Evolutionary conservation across 345 rosid species (phyloP).

Genomic region (Triadica sebifera): DNA sequence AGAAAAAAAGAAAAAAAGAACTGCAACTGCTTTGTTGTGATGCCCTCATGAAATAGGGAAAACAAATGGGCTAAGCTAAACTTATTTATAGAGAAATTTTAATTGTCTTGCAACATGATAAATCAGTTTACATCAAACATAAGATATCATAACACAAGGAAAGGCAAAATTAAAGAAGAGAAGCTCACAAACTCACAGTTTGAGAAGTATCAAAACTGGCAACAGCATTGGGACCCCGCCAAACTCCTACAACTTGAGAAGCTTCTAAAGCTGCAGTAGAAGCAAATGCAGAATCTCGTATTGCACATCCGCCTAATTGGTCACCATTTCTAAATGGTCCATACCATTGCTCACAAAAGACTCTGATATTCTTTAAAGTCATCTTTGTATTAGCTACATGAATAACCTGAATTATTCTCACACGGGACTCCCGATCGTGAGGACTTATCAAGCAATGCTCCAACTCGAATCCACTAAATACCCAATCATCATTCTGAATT

Average conservation of each 20-base stretch:
- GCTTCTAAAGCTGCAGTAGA: constrained; percentile 59
- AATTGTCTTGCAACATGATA: background rate
- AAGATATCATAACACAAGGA: background rate
- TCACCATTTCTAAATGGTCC: constrained; percentile 90
- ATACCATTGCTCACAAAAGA: constrained; percentile 78
- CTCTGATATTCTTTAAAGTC: constrained; percentile 45
- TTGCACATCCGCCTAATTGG: constrained; percentile 83
- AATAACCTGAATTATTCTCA: constrained; percentile 61
- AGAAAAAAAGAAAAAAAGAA: too few species aligned
- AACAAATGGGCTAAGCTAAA: too few species aligned
- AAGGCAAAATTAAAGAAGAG: background rate
- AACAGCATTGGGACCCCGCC: constrained; percentile 53
- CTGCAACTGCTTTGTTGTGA: too few species aligned
- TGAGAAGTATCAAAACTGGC: constrained; percentile 42
- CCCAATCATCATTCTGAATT: constrained; percentile 22
- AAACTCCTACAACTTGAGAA: constrained; percentile 50
- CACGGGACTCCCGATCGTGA: constrained; percentile 71
- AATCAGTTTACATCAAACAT: background rate
- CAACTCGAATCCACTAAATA: constrained; percentile 40
- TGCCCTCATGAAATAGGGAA: background rate
- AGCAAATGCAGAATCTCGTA: constrained; percentile 78
- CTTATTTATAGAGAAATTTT: background rate
- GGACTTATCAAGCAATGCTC: constrained; percentile 89
- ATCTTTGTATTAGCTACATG: constrained; percentile 34
- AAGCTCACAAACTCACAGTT: constrained; percentile 34